Base-by-base conservation (phyloP, 2,329 filamentous ascomycete genomes). In the Penicillium psychrosexuale region DNA sequence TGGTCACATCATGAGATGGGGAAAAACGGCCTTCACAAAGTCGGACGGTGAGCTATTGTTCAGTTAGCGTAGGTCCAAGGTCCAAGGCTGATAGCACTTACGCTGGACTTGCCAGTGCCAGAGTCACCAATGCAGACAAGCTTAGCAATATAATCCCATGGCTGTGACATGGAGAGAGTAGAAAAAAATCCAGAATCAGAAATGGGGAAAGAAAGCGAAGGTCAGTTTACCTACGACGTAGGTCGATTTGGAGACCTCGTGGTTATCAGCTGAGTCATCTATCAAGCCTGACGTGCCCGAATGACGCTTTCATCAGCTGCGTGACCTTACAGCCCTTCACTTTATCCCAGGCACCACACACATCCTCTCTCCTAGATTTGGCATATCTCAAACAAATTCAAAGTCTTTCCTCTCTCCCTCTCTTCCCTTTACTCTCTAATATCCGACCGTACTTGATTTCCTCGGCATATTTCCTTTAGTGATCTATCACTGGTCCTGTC, bases 141-240 rank as follows among this genome's bases (percentile, higher is more conserved):
- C 78, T 99, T 99, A 75, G 93, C 92, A 72, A 97, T 99, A 80
- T 95, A 97, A 79, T 97, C 91, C 93, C 93, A 97, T 75, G 91
- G 88, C 67, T 74, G 72, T 71, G 73, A 76, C 74, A 76, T 76
- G 68, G 69, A 70, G 69, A 70, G 65, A 59, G 38, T 42, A 42
- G 13, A n/a, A 13, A 3, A n/a, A 27, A 40, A n/a, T 19, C 37
- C 9, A 50, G 28, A 51, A 42, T 48, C 8, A 48, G 31, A 55
- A 34, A 48, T 37, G 33, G 24, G 24, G 43, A 42, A 51, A 33
- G 28, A 34, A 44, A 49, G 31, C 24, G 36, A 36, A 55, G 39
- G 42, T 44, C 13, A 34, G 37, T 39, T 55, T 60, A 42, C 19
- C 13, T 45, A 33, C 11, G 7, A 17, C 28, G 42, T 24, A 24